Evolutionary conservation across 352 stramenopile genomes (phyloP), one percentile per base, ranked within the genome.

Genomic region (Phytopythium aichiense): DNA sequence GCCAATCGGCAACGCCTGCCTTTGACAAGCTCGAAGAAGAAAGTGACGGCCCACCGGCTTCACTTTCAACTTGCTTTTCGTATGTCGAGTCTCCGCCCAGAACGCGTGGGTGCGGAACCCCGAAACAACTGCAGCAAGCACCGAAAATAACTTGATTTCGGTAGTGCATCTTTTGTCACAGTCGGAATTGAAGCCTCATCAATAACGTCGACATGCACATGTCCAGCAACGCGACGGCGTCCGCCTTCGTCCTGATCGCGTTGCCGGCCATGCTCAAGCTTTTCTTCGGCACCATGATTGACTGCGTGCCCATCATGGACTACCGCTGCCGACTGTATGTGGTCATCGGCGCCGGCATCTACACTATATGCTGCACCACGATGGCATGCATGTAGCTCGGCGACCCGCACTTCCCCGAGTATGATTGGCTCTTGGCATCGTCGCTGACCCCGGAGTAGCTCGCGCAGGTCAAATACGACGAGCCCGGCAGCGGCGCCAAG

Each of bases 151-250:
- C 28, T 31, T 31, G 28, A 31, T 31, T 31, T 31, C 28, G 28
- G 28, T 31, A 4, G n/a, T n/a, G n/a, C n/a, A n/a, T n/a, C n/a
- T n/a, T n/a, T n/a, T n/a, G n/a, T n/a, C n/a, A n/a, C n/a, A n/a
- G n/a, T n/a, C n/a, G n/a, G n/a, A n/a, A n/a, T n/a, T n/a, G n/a
- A n/a, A 64, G 77, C n/a, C 85, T 73, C 0, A 65, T 88, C 28
- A 92, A 92, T 51, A 86, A 89, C 63, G 85, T 84, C 66, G 92
- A 91, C 57, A 52, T 91, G 54, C 71, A 83, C 37, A 72, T 90
- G 65, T 77, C 89, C 51, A 79, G 81, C 49, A 82, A 86, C 50
- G 75, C 87, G 60, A 87, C 77, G 22, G 45, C 84, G 12, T 89
- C 83, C 15, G 82, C 80, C 9, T 69, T 76, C 20, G 73, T 87